Evolutionary conservation across 164 flowering plant genomes (phyloP).

Genomic region (Macadamia tetraphylla): DNA sequence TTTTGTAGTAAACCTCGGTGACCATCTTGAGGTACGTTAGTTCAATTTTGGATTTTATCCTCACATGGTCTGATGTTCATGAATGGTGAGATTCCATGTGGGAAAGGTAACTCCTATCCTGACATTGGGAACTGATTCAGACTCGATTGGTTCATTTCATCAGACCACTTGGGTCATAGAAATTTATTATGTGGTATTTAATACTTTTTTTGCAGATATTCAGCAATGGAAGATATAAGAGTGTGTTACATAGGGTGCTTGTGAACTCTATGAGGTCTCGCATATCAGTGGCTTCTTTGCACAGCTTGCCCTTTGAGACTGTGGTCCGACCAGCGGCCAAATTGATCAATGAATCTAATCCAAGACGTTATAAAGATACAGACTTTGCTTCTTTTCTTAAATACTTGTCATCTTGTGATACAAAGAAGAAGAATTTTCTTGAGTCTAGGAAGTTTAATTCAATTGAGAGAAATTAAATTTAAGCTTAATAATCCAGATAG

Average conservation of each 20-base stretch:
- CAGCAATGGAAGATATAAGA: constrained; percentile 88
- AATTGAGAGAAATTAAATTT: too few species aligned
- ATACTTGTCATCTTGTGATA: constrained; percentile 43
- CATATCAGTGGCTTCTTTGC: constrained; percentile 73
- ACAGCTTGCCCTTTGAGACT: constrained; percentile 27
- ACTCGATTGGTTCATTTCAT: too few species aligned
- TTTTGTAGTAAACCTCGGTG: constrained; percentile 80
- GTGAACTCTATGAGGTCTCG: constrained; percentile 50
- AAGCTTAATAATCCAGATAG: too few species aligned
- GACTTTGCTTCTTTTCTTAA: constrained; percentile 43
- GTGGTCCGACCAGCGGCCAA: constrained; percentile 33
- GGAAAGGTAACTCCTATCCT: too few species aligned
- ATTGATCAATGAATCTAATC: constrained; percentile 40
- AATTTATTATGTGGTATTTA: too few species aligned
- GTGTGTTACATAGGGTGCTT: constrained; percentile 68
- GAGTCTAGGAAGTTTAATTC: constrained; percentile 40
- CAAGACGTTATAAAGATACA: constrained; percentile 49
- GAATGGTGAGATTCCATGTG: too few species aligned
- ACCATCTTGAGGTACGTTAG: constrained; percentile 57
- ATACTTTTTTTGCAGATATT: constrained; percentile 44
- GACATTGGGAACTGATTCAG: too few species aligned
- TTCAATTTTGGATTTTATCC: too few species aligned
- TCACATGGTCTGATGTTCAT: too few species aligned
- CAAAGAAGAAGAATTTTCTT: constrained; percentile 51
- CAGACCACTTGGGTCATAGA: too few species aligned